phyloP scores from a whole-genome alignment of 331 rosid genomes.

The Rhamnella rubrinervis region DNA sequence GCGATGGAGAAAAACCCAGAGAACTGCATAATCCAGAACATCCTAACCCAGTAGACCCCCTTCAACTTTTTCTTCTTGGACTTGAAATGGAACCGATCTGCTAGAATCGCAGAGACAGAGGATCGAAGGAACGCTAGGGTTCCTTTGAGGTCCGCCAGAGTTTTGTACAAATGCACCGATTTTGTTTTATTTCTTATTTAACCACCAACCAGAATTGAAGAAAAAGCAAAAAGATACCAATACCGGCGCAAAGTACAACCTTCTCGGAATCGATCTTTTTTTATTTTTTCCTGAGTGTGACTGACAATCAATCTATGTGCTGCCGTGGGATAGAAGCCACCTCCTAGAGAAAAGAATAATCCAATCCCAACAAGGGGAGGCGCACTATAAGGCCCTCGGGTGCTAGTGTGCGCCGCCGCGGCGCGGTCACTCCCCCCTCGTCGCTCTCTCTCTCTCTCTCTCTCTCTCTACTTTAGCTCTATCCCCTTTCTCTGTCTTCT shows the following conservation, averaged over 20 bases:
- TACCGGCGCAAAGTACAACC: not conserved
- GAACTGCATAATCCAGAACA: conserved; percentile 64
- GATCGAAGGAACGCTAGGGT: conserved; percentile 43
- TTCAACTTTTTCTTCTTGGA: conserved; percentile 31
- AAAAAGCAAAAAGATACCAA: not conserved
- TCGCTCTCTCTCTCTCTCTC: conserved; percentile 15
- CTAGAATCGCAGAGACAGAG: conserved; percentile 25
- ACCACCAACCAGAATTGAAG: not conserved
- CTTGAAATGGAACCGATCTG: conserved; percentile 44
- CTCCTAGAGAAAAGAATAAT: conserved; percentile 24
- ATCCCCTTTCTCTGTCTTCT: conserved; percentile 4
- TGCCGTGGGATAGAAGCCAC: conserved; percentile 54
- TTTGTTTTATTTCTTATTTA: not conserved
- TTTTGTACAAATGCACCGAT: not conserved
- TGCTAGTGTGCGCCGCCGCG: conserved; percentile 29
- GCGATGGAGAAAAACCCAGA: conserved; percentile 73
- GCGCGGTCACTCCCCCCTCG: conserved; percentile 16
- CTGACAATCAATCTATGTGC: conserved; percentile 27
- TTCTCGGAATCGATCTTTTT: conserved; percentile 28
- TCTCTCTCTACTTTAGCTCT: not conserved
- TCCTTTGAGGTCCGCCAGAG: conserved; percentile 45
- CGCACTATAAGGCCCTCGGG: conserved; percentile 14
- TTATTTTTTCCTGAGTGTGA: not conserved
- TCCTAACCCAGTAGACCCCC: conserved; percentile 26
- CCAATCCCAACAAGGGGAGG: conserved; percentile 12